Conservation (phyloP, 495 filamentous ascomycete species). For the Saxophila tyrrhenica region DNA sequence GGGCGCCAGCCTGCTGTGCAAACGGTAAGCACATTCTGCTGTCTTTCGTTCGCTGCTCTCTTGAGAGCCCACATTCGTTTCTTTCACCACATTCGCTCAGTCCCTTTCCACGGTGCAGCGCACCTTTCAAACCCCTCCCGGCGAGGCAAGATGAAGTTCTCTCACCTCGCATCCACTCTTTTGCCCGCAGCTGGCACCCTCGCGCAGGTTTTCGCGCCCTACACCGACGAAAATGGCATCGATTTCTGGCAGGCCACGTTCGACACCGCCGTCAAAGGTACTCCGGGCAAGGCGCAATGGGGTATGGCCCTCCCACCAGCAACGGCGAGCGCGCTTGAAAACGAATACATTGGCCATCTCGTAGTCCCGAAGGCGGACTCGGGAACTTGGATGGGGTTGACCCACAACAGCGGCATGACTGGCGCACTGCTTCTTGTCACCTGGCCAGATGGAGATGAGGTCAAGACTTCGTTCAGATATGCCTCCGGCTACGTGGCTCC, state of each 20-base stretch:
- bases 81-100: not conserved
- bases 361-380: slow-evolving; percentile 15
- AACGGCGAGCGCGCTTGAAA: slow-evolving; percentile 32
- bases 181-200: not conserved
- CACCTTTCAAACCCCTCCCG: not conserved
- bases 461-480: slow-evolving; percentile 47
- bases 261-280: not conserved
- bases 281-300: slow-evolving; percentile 29
- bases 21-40: not conserved
- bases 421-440: slow-evolving; percentile 46
- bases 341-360: slow-evolving; percentile 49
- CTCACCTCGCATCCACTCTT: not conserved
- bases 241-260: slow-evolving; percentile 3
- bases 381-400: slow-evolving; percentile 47
- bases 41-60: not conserved
- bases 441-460: slow-evolving; percentile 38
- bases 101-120: not conserved
- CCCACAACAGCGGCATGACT: slow-evolving; percentile 47
- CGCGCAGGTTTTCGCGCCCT: slow-evolving; percentile 3
- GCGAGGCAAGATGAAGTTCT: slow-evolving; percentile 5
- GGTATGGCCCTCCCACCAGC: slow-evolving; percentile 45
- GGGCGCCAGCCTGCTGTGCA: not conserved
- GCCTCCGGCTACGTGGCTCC: slow-evolving; percentile 47
- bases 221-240: slow-evolving; percentile 3
- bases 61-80: not conserved